Conservation (phyloP, 352 stramenopile species). For the Thalassiosira livingstoniorum region DNA sequence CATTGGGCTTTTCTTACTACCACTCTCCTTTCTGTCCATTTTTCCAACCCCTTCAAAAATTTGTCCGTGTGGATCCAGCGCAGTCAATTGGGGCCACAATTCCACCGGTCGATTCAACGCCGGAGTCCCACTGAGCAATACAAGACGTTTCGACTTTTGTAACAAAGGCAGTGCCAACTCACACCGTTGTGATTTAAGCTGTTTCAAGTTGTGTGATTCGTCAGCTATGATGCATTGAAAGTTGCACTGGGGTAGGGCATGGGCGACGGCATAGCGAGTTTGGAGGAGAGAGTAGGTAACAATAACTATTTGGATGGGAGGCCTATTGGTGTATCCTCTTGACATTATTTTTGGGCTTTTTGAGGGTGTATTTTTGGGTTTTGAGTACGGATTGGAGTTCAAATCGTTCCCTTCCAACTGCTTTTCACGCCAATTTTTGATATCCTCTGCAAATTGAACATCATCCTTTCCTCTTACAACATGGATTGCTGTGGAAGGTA, state of each 20-base stretch:
- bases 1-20: too few relatives aligned
- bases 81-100: conserved; percentile 80
- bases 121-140: conserved; percentile 85
- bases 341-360: background rate
- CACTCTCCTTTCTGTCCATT: too few relatives aligned
- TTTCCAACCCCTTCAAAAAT: conserved; percentile 58
- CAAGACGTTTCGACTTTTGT: conserved; percentile 63
- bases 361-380: conserved; percentile 5
- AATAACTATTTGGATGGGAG: conserved; percentile 69
- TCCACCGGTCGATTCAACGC: conserved; percentile 86
- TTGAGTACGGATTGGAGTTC: background rate
- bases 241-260: conserved; percentile 56
- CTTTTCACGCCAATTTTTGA: conserved; percentile 36
- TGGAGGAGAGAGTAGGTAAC: conserved; percentile 78
- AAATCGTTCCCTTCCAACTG: conserved; percentile 6
- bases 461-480: conserved; percentile 75
- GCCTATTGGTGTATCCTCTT: conserved; percentile 4
- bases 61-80: conserved; percentile 63
- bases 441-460: conserved; percentile 63
- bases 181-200: conserved; percentile 74
- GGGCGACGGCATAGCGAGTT: conserved; percentile 63
- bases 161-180: conserved; percentile 78
- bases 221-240: conserved; percentile 85
- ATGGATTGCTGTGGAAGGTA: conserved; percentile 61
- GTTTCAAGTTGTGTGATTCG: conserved; percentile 86